Evolutionary conservation across 2,329 filamentous ascomycete species (phyloP).

Genomic region (Amauroascus niger): DNA sequence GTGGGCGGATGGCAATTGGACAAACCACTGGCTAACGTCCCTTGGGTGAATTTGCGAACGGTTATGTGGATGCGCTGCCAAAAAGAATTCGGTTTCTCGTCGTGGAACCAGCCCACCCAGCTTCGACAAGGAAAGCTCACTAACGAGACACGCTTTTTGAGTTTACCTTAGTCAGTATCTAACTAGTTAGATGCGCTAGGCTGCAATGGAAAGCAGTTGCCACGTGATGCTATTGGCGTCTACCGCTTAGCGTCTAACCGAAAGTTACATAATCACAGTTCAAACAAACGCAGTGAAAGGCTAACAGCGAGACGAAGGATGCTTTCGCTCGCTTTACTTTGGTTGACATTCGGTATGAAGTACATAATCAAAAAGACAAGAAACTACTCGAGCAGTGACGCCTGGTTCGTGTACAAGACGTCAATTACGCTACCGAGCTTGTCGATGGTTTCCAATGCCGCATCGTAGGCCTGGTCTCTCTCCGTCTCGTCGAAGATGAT

Average conservation of each 20-base stretch:
- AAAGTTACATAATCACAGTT: not conserved
- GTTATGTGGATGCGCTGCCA: conserved; percentile 10
- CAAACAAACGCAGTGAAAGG: no score
- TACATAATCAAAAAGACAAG: not conserved
- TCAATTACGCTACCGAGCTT: conserved; percentile 97
- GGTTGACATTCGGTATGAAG: not conserved
- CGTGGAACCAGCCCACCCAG: conserved; percentile 9
- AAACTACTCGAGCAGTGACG: conserved; percentile 75
- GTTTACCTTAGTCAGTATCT: no score
- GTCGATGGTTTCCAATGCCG: conserved; percentile 86
- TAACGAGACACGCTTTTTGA: conserved; percentile 5
- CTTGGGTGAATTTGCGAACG: conserved; percentile 4
- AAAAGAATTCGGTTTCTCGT: conserved; percentile 7
- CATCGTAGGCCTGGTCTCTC: conserved; percentile 86
- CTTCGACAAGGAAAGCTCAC: no score
- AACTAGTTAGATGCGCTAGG: not conserved
- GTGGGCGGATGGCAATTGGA: conserved; percentile 7
- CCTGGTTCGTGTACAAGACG: conserved; percentile 95
- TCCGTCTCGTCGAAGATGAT: conserved; percentile 96
- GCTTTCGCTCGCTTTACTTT: not conserved
- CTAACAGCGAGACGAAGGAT: not conserved
- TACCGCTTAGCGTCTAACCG: conserved; percentile 5
- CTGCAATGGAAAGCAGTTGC: not conserved
- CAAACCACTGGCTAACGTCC: not conserved
- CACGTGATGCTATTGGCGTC: conserved; percentile 8